A percentile compares a stretch with the other conserved stretches of the same genome.
phyloP scores from a whole-genome alignment of 768 basidiomycete species.

The Boletus reticulatus region DNA sequence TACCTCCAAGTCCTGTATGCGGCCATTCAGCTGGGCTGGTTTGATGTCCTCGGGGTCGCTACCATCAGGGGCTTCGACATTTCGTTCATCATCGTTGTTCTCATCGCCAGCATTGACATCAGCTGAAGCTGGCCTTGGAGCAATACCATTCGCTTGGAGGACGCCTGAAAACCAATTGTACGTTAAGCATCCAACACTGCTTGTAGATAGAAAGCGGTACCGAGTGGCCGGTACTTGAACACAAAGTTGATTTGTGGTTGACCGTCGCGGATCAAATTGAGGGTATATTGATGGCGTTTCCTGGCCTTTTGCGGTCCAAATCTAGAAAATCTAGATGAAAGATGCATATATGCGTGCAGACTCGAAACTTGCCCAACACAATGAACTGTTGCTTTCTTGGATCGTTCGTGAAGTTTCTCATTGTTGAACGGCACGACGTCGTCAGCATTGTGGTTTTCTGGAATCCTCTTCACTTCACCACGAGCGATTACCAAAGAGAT shows the following conservation, averaged over 20 bases:
- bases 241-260: slow-evolving; percentile 13
- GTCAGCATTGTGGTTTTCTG: fast-evolving
- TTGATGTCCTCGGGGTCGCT: not conserved
- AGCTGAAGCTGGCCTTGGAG: not conserved
- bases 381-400: slow-evolving; percentile 22
- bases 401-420: slow-evolving; percentile 15
- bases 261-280: not conserved
- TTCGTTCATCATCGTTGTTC: not conserved
- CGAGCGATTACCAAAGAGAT: slow-evolving; percentile 4
- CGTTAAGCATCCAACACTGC: not conserved
- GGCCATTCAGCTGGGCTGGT: not conserved
- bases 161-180: slow-evolving; percentile 6
- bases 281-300: fast-evolving
- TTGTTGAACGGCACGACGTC: not conserved
- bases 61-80: not conserved
- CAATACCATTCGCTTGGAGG: slow-evolving; percentile 21
- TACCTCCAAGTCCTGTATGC: slow-evolving; percentile 11
- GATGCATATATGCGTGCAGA: not conserved
- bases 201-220: slow-evolving; percentile 1
- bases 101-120: not conserved
- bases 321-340: not conserved
- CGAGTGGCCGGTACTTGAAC: slow-evolving; percentile 20
- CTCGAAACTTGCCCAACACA: slow-evolving; percentile 13
- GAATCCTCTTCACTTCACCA: not conserved
- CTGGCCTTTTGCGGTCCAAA: slow-evolving; percentile 6